Evolutionary conservation across 2,329 filamentous ascomycete species (phyloP).

Genomic region (Colletotrichum kahawae): DNA sequence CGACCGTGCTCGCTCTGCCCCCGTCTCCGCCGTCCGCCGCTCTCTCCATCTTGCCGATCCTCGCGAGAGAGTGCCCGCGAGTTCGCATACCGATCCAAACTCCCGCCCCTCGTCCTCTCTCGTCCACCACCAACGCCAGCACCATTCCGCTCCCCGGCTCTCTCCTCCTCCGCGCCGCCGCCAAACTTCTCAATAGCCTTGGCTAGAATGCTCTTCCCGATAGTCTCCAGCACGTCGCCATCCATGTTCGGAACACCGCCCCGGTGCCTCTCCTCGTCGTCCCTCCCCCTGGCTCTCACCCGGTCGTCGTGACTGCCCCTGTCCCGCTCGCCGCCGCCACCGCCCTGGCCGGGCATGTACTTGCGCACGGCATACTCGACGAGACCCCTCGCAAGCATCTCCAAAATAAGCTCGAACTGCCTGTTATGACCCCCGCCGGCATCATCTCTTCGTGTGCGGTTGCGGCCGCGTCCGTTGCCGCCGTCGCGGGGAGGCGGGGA

Average conservation of each 20-base stretch:
- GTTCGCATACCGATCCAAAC: neutral
- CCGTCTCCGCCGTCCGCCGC: neutral
- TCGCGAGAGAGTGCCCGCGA: neutral
- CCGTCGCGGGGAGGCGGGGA: neutral
- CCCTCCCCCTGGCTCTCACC: neutral
- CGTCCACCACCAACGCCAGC: neutral
- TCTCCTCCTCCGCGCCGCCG: neutral
- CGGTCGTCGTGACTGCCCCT: neutral
- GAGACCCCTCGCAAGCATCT: slow-evolving; percentile 10
- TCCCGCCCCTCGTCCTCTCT: neutral
- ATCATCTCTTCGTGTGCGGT: neutral
- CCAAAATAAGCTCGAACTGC: slow-evolving; percentile 10
- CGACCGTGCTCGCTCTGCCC: neutral
- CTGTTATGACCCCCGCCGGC: neutral
- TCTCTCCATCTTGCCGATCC: neutral
- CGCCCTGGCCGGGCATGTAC: neutral
- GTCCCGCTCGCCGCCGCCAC: neutral
- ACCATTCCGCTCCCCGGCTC: neutral
- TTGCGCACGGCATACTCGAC: slow-evolving; percentile 15
- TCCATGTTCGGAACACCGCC: slow-evolving; percentile 15
- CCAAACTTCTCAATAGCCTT: slow-evolving; percentile 13
- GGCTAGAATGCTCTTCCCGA: slow-evolving; percentile 11
- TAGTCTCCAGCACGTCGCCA: slow-evolving; percentile 8
- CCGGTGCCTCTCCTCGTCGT: neutral
- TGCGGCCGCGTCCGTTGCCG: neutral